Conservation (phyloP, 164 flowering plant genomes). For the Nymphaea colorata region DNA sequence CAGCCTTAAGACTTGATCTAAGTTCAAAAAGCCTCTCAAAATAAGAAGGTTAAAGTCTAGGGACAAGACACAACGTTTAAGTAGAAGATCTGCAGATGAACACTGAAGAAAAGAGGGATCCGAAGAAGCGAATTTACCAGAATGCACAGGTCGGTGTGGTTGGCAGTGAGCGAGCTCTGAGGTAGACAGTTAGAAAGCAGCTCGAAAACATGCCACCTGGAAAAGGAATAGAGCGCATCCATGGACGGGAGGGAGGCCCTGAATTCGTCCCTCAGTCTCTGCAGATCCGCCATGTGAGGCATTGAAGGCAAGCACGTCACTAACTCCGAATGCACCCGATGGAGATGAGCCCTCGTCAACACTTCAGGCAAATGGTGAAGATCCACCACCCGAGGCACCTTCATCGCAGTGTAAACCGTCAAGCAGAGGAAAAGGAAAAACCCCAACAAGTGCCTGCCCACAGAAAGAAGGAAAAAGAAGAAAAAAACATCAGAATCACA, state of each 20-base stretch:
- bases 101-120: too few species aligned
- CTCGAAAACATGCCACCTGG: constrained; percentile 55
- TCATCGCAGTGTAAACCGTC: constrained; percentile 85
- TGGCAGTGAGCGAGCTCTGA: constrained; percentile 46
- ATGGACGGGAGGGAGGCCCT: constrained; percentile 43
- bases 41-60: too few species aligned
- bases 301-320: constrained; percentile 67
- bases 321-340: constrained; percentile 50
- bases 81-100: too few species aligned
- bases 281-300: constrained; percentile 60
- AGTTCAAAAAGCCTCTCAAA: too few species aligned
- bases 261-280: constrained; percentile 37
- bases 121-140: constrained; percentile 35
- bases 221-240: constrained; percentile 43
- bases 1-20: too few species aligned
- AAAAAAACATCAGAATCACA: background rate
- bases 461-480: background rate
- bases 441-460: constrained; percentile 87
- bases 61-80: too few species aligned
- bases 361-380: constrained; percentile 51
- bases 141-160: constrained; percentile 62
- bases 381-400: constrained; percentile 71
- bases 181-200: constrained; percentile 76
- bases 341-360: constrained; percentile 53
- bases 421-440: constrained; percentile 86